phyloP scores from a whole-genome alignment of 495 filamentous ascomycete genomes.

The Margaritispora aquatica region DNA sequence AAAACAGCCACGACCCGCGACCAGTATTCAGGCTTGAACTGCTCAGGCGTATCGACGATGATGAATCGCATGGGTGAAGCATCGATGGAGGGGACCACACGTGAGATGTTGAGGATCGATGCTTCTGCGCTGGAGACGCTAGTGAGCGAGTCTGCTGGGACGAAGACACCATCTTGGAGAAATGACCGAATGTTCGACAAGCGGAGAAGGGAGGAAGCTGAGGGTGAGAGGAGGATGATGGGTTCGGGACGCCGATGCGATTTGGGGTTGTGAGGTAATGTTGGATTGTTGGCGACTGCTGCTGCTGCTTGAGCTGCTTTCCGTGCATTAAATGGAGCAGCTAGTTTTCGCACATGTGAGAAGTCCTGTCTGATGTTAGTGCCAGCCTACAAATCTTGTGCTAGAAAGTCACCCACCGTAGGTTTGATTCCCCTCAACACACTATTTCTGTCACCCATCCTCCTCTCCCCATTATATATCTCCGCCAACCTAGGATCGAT shows the following conservation, averaged over 20 bases:
- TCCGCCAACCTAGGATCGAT: conserved; percentile 75
- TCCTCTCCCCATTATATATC: conserved; percentile 86
- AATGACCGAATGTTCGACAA: conserved; percentile 97
- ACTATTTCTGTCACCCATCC: conserved; percentile 87
- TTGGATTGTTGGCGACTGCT: conserved; percentile 41
- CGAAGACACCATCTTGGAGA: conserved; percentile 78
- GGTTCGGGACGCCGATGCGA: conserved; percentile 67
- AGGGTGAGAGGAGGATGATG: conserved; percentile 98
- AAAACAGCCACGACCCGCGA: conserved; percentile 93
- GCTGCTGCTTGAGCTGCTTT: conserved; percentile 35
- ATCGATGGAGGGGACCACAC: conserved; percentile 70
- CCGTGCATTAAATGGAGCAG: conserved; percentile 55
- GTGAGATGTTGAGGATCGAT: conserved; percentile 70
- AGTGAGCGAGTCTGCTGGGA: conserved; percentile 63
- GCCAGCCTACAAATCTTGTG: not conserved
- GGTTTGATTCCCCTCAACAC: conserved; percentile 84
- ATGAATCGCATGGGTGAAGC: conserved; percentile 79
- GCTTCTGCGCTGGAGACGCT: conserved; percentile 47
- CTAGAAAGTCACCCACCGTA: conserved; percentile 57
- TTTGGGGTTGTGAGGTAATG: conserved; percentile 43
- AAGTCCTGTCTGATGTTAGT: conserved; percentile 65
- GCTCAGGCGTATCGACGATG: conserved; percentile 82
- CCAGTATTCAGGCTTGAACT: conserved; percentile 99
- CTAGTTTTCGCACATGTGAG: conserved; percentile 83
- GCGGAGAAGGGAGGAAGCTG: conserved; percentile 91